These are phyloP conservation scores for Aspergillus leporis DNA, from an alignment of 495 filamentous ascomycete genomes.

Conservation along the genomic window DNA sequence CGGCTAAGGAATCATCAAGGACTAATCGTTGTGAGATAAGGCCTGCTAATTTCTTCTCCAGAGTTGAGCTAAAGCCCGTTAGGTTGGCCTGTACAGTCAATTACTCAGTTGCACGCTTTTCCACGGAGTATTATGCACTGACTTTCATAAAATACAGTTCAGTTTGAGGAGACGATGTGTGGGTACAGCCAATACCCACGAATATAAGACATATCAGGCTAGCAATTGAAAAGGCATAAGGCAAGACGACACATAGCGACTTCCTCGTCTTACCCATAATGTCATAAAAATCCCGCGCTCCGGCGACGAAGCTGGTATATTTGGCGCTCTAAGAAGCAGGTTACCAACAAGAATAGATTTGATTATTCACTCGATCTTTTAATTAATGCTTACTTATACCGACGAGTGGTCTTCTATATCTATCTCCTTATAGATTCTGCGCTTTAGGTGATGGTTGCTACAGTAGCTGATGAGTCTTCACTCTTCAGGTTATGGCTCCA, in stretches of 20 bases:
- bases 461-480: not conserved
- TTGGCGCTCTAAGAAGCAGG: not conserved
- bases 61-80: not conserved
- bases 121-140: not conserved
- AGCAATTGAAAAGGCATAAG: not conserved
- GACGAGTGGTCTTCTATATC: not conserved
- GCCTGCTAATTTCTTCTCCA: not conserved
- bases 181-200: slow-evolving; percentile 5
- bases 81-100: not conserved
- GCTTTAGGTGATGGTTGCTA: not conserved
- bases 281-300: not conserved
- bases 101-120: not conserved
- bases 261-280: not conserved
- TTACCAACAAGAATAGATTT: not conserved
- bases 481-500: not conserved
- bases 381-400: not conserved
- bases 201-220: slow-evolving; percentile 4
- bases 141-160: slow-evolving; percentile 9
- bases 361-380: not conserved
- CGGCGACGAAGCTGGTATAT: not conserved
- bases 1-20: not conserved
- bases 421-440: not conserved
- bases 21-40: not conserved
- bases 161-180: not conserved
- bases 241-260: not conserved